Conservation (phyloP, 2,329 filamentous ascomycete species). For the Fusarium praegraminearum region DNA sequence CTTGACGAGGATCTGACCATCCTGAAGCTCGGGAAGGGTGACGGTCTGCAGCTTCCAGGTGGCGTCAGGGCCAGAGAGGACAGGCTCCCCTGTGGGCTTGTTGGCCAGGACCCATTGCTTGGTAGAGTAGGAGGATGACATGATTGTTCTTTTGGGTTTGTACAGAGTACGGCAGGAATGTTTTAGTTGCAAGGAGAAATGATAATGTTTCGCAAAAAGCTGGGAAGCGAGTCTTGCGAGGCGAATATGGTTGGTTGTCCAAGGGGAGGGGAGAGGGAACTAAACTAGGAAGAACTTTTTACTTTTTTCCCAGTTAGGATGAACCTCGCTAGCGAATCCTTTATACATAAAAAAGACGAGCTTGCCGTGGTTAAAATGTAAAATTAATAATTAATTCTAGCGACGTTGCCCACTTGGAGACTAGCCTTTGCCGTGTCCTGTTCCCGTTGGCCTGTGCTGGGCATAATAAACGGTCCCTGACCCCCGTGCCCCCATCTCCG, state of each 20-base stretch:
- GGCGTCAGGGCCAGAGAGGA: conserved; percentile 45
- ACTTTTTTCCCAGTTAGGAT: conserved; percentile 7
- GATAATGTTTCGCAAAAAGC: conserved; percentile 12
- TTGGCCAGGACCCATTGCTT: conserved; percentile 50
- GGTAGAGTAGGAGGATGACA: conserved; percentile 46
- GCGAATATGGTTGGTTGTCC: conserved; percentile 9
- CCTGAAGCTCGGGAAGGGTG: conserved; percentile 42
- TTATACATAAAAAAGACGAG: conserved; percentile 27
- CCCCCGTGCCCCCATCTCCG: conserved; percentile 4
- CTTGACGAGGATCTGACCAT: conserved; percentile 48
- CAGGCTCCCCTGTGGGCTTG: conserved; percentile 45
- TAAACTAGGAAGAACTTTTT: conserved; percentile 1
- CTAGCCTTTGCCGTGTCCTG: conserved; percentile 23
- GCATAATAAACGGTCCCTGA: conserved; percentile 10
- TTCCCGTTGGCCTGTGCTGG: conserved; percentile 28
- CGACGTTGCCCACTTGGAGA: neutral
- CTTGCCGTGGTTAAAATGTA: conserved; percentile 15
- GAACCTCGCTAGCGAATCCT: neutral
- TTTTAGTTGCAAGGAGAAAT: neutral
- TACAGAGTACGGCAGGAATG: neutral
- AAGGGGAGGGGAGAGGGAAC: neutral
- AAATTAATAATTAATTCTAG: conserved; percentile 4
- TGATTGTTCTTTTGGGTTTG: conserved; percentile 12
- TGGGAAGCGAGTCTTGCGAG: neutral
- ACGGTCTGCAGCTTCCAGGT: conserved; percentile 46